These are phyloP conservation scores for Colletotrichum cereale DNA, from an alignment of 2,329 filamentous ascomycete species.

Conservation along the genomic window DNA sequence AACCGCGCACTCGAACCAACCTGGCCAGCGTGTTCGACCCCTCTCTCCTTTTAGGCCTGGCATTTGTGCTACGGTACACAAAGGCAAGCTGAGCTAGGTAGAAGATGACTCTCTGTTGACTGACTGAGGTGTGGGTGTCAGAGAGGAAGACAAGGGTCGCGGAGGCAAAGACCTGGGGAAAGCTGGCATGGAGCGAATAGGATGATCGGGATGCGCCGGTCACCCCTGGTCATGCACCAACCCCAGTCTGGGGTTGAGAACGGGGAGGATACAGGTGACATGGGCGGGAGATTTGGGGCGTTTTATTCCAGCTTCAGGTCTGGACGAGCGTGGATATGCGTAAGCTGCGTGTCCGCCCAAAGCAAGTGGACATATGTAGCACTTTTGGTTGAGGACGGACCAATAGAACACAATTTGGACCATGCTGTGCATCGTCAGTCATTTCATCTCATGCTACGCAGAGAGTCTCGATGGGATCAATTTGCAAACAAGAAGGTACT, in stretches of 20 bases:
- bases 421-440: neutral
- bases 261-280: slow-evolving; percentile 27
- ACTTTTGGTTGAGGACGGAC: neutral
- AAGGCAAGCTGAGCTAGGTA: slow-evolving; percentile 23
- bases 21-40: slow-evolving; percentile 28
- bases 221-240: slow-evolving; percentile 33
- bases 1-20: slow-evolving; percentile 27
- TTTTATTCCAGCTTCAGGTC: slow-evolving; percentile 32
- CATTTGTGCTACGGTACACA: slow-evolving; percentile 22
- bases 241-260: slow-evolving; percentile 36
- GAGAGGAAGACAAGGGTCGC: slow-evolving; percentile 24
- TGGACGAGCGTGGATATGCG: slow-evolving; percentile 12
- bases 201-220: slow-evolving; percentile 32
- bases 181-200: slow-evolving; percentile 27
- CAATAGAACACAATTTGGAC: neutral
- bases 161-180: slow-evolving; percentile 39
- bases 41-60: slow-evolving; percentile 13
- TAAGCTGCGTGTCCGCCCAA: neutral
- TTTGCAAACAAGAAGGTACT: neutral
- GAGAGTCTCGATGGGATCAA: neutral
- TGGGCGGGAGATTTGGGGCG: slow-evolving; percentile 37
- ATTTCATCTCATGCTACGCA: neutral
- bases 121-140: slow-evolving; percentile 30
- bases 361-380: slow-evolving; percentile 11
- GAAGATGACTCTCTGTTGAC: slow-evolving; percentile 6